Evolutionary conservation across 306 rosid genomes (phyloP), one percentile per base, ranked within the genome.

Genomic region (Quercus parvula): DNA sequence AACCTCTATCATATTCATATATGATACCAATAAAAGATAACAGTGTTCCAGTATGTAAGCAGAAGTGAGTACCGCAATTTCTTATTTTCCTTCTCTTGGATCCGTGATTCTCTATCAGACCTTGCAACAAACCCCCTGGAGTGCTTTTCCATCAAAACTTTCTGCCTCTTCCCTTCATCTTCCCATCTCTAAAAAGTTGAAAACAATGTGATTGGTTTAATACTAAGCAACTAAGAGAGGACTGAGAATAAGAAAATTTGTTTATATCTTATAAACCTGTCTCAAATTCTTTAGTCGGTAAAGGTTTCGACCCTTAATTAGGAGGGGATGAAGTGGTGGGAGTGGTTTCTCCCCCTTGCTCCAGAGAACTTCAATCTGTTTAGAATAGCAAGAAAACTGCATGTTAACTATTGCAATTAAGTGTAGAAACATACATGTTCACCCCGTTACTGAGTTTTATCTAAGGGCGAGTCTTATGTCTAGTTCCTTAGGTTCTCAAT

Each of bases 321-420:
- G 78, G 41, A 92, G 88, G 74, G 97, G 97, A 75, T 91, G 82
- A 62, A 95, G 95, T 56, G 92, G 94, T 71, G 95, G 95, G 35
- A 90, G 91, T 74, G 95, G 89, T 71, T 88, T 91, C 87, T 89
- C 94, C 77, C 99, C 98, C 79, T 89, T 95, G 84, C 99, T 92
- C 99, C 99, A 95, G 15, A 92, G 89, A 30, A 92, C 97, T 86
- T 95, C 97, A 85, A 95, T 87, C 99, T 95, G 88, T 70, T 28
- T 66, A 81, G 58, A 68, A 81, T 44, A 81, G 27, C 58, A 70
- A 69, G 76, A 46, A 51, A 79, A 49, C 27, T 28, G 41, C 38
- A 54, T 15, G 38, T 75, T 78, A 72, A 73, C 85, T 27, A 56
- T 24, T 35, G 64, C 73, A 61, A 71, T 35, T 46, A 80, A 35